These are phyloP conservation scores for Berberis vulgaris DNA, from an alignment of 164 flowering plant genomes.

Conservation along the genomic window DNA sequence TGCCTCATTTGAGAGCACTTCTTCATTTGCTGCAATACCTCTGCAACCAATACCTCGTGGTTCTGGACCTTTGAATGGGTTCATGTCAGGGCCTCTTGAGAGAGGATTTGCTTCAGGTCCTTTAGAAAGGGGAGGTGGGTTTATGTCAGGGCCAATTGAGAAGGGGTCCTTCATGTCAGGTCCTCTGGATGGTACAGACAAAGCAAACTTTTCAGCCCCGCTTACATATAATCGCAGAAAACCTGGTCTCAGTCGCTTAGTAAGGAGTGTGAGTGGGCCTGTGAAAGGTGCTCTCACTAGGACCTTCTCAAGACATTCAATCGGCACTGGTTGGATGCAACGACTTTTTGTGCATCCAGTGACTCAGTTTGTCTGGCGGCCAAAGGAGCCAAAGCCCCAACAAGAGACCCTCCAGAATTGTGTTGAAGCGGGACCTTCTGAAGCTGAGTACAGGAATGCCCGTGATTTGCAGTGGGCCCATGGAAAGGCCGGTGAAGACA, in stretches of 20 bases:
- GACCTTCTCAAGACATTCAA: conserved; percentile 39
- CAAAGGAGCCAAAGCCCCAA: conserved; percentile 37
- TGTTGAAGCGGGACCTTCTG: conserved; percentile 34
- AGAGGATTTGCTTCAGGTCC: conserved; percentile 64
- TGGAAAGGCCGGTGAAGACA: conserved; percentile 38
- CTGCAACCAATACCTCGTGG: conserved; percentile 58
- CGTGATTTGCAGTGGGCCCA: conserved; percentile 37
- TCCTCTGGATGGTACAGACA: conserved; percentile 41
- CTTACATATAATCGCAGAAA: conserved; percentile 35
- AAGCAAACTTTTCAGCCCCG: conserved; percentile 57
- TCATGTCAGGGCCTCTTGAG: conserved; percentile 60
- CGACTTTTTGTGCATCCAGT: conserved; percentile 42
- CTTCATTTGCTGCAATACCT: conserved; percentile 56
- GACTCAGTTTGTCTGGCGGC: conserved; percentile 37
- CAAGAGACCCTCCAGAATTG: conserved; percentile 29
- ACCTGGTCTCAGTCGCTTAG: conserved; percentile 33
- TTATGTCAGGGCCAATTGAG: conserved; percentile 56
- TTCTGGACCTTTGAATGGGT: conserved; percentile 49
- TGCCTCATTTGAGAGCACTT: conserved; percentile 54
- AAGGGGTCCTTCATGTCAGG: conserved; percentile 50
- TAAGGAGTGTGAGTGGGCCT: conserved; percentile 58
- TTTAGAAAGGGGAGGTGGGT: conserved; percentile 41
- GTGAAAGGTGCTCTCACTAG: conserved; percentile 39
- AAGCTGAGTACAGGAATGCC: conserved; percentile 30
- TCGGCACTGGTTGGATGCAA: conserved; percentile 45